Evolutionary conservation across 192 early-diverging fungal genomes (phyloP), one percentile per base, ranked within the genome.

Genomic region (Mortierella antarctica): DNA sequence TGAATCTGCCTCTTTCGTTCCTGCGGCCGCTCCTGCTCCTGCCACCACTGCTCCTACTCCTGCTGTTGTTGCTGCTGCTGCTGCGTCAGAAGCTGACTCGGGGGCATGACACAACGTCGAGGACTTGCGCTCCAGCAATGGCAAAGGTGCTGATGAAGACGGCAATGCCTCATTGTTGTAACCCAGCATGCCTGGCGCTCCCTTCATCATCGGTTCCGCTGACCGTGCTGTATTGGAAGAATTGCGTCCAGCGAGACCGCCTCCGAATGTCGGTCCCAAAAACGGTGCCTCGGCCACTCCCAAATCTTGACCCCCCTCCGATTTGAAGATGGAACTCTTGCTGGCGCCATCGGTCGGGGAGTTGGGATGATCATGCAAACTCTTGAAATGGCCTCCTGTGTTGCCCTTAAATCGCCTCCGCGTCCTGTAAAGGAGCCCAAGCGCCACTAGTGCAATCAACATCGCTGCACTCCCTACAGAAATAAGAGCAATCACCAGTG

Each of bases 401-500:
- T 67, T 57, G 17, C 64, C 69, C 14, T 60, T 61, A 52, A 61
- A 71, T 40, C 76, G 47, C 21, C 69, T 71, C 9, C 76, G 54
- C 1, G 76, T 47, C 18, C 76, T 58, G 40, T 54, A 49, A 57
- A 79, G 53, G 0, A 79, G 64, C 7, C 63, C 69, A 3, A 79
- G 4, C 3, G 76, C 68, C 13, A 67, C 31, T 18, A 79, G 53
- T 4, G 76, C 76, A 13, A 79, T 57, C 41, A 79, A 20, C 8
- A 79, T 45, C 12, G 69, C 57, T 9, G 44, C 50, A 39, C 57
- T 55, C 42, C 76, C 76, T 15, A 69, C 76, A 14, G 76, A 71
- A 15, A 79, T 79, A 20, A 79, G 52, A 13, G 69, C 76, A 31
- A 79, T 71, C 58, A 79, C 76, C 15, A 79, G 76, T 11, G 76